Percentiles rank a stretch among this genome's conserved stretches.
These are phyloP conservation scores for Excoecaria cochinchinensis DNA, from an alignment of 345 rosid genomes.

Conservation along the genomic window DNA sequence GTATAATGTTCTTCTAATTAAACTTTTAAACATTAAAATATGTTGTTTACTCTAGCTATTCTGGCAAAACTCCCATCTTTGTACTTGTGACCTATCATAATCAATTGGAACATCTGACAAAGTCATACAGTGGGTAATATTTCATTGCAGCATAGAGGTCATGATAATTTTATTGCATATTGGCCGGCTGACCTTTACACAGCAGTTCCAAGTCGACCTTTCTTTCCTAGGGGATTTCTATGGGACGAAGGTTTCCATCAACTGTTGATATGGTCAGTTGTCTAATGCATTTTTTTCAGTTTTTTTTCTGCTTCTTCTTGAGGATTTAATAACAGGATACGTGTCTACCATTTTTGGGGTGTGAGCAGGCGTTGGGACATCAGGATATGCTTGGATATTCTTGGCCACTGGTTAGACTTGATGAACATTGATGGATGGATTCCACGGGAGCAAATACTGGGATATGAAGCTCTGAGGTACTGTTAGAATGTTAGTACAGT, in stretches of 20 bases:
- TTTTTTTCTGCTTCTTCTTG: conserved; percentile 8
- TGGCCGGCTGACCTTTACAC: conserved; percentile 97
- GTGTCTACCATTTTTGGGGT: conserved; percentile 12
- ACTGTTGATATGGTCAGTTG: conserved; percentile 70
- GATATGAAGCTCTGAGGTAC: conserved; percentile 88
- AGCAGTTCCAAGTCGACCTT: conserved; percentile 92
- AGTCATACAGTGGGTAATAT: conserved; percentile 32
- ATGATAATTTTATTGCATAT: conserved; percentile 53
- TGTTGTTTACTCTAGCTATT: neutral
- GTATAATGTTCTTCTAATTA: neutral
- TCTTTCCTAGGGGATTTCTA: conserved; percentile 88
- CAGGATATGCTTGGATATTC: conserved; percentile 72
- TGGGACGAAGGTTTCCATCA: conserved; percentile 99
- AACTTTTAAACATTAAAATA: neutral
- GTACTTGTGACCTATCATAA: conserved; percentile 4
- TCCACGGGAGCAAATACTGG: conserved; percentile 92
- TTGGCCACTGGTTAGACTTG: conserved; percentile 95
- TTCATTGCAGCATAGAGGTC: conserved; percentile 50
- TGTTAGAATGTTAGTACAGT: neutral
- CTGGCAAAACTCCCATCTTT: neutral
- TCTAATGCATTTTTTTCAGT: conserved; percentile 10
- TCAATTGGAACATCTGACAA: conserved; percentile 29
- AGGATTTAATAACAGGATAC: neutral
- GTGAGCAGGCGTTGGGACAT: conserved; percentile 90
- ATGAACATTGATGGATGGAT: conserved; percentile 97